Evolutionary conservation across 805 yeast species (phyloP).

Genomic region (Nakazawaea ishiwadae): DNA sequence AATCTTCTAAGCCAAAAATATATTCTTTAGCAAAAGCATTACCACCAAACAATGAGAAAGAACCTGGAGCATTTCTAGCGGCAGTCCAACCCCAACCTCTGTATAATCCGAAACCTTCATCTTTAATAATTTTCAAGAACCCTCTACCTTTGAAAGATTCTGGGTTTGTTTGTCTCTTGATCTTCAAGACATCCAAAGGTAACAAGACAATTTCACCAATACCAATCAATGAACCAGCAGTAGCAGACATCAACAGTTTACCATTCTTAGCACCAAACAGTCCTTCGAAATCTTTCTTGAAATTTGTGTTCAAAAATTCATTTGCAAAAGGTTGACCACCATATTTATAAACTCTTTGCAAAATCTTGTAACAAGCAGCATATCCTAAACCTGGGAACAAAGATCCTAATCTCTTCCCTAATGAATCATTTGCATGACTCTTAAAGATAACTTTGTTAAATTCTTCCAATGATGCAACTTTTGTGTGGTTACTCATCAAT

Average conservation of each 20-base stretch:
- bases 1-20: conserved; percentile 80
- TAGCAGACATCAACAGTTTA: conserved; percentile 93
- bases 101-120: conserved; percentile 91
- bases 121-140: conserved; percentile 74
- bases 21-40: conserved; percentile 98
- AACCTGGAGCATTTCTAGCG: conserved; percentile 99
- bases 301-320: conserved; percentile 79
- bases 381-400: conserved; percentile 97
- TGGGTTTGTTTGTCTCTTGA: conserved; percentile 99
- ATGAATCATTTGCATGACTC: conserved; percentile 67
- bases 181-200: conserved; percentile 94
- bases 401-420: conserved; percentile 69
- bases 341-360: conserved; percentile 97
- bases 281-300: conserved; percentile 62
- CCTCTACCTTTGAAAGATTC: conserved; percentile 99
- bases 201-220: conserved; percentile 95
- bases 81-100: conserved; percentile 99
- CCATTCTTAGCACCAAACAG: conserved; percentile 92
- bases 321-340: conserved; percentile 99
- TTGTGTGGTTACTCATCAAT: conserved; percentile 78
- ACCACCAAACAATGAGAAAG: conserved; percentile 97
- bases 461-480: conserved; percentile 56
- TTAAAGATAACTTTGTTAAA: conserved; percentile 85
- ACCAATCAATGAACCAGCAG: conserved; percentile 96
- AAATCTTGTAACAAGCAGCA: conserved; percentile 94